Conservation (phyloP, 331 rosid genomes). For the Rhamnella rubrinervis region DNA sequence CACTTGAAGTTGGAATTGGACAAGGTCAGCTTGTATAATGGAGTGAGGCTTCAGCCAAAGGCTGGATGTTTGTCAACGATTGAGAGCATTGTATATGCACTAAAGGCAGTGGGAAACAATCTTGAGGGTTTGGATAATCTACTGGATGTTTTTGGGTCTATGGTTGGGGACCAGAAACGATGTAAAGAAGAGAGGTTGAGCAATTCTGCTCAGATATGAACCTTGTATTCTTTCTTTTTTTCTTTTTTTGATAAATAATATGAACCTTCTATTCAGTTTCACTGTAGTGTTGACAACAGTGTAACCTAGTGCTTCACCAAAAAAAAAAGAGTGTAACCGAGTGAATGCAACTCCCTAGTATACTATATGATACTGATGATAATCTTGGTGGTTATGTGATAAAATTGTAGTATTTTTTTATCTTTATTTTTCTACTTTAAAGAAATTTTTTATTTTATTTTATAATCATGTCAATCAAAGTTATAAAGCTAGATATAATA, state of each 20-base stretch:
- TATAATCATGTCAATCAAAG: no score
- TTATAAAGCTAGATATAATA: no score
- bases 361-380: no score
- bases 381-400: background rate
- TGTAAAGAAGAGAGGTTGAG: conserved; percentile 68
- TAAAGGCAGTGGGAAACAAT: conserved; percentile 52
- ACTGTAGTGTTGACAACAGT: background rate
- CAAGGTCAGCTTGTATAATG: conserved; percentile 60
- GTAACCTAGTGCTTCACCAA: no score
- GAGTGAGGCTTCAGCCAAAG: conserved; percentile 69
- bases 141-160: conserved; percentile 64
- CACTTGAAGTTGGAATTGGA: conserved; percentile 72
- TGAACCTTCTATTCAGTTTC: background rate
- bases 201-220: conserved; percentile 10
- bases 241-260: no score
- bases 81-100: conserved; percentile 72
- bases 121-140: conserved; percentile 61
- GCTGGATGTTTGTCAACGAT: conserved; percentile 70
- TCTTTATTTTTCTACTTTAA: no score
- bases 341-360: background rate
- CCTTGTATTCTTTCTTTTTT: no score
- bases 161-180: conserved; percentile 75
- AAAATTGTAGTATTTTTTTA: background rate
- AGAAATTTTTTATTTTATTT: background rate
- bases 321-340: background rate